These are phyloP conservation scores for Naganishia sp. DNA, from an alignment of 1,284 basidiomycete genomes.

Conservation along the genomic window DNA sequence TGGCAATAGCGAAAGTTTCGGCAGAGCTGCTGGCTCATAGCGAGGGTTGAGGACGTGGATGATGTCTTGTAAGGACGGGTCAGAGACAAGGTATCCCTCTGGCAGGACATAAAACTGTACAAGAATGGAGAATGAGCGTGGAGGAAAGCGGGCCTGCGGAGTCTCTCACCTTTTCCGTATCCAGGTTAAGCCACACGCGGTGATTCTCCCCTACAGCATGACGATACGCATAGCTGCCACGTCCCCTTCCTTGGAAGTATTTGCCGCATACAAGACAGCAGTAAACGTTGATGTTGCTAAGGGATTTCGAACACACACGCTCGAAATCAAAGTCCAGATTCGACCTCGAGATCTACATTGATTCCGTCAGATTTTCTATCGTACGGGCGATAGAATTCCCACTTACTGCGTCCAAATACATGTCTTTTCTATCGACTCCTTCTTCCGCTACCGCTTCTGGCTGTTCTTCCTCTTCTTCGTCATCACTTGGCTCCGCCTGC, in stretches of 20 bases:
- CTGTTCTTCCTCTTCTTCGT: constrained; percentile 59
- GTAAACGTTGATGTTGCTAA: constrained; percentile 96
- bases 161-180: constrained; percentile 75
- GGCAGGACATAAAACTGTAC: constrained; percentile 92
- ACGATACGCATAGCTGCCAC: constrained; percentile 89
- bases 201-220: constrained; percentile 98
- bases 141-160: constrained; percentile 6
- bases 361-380: background rate
- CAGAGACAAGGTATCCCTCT: constrained; percentile 92
- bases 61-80: constrained; percentile 93
- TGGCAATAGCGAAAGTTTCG: constrained; percentile 61
- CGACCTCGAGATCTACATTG: constrained; percentile 74
- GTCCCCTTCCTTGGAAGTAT: constrained; percentile 96
- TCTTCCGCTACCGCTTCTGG: constrained; percentile 46
- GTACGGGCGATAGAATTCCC: background rate
- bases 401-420: constrained; percentile 92
- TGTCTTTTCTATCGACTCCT: constrained; percentile 68
- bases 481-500: constrained; percentile 40
- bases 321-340: constrained; percentile 98
- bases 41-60: constrained; percentile 83
- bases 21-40: constrained; percentile 61
- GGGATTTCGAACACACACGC: constrained; percentile 93
- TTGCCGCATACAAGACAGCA: constrained; percentile 97
- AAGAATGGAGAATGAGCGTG: background rate
- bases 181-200: constrained; percentile 95